Percentiles rank a stretch among this genome's conserved stretches.
These are phyloP conservation scores for Vararia minispora DNA, from an alignment of 768 basidiomycete species.

Conservation along the genomic window DNA sequence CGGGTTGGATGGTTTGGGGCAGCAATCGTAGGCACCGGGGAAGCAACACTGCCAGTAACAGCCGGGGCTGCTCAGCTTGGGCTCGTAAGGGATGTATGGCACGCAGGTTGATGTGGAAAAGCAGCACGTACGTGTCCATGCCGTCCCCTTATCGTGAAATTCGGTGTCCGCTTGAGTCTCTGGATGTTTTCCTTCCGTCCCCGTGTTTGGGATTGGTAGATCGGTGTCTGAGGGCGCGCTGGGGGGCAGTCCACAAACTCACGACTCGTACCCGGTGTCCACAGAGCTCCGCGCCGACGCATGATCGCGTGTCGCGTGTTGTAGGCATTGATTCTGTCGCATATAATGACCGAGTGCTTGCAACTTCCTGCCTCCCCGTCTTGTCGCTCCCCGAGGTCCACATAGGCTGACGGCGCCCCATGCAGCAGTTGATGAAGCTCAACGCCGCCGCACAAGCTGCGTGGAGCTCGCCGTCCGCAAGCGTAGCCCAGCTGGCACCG, in stretches of 20 bases:
- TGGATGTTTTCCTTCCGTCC: too few relatives aligned
- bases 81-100: slow-evolving; percentile 22
- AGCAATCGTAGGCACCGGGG: slow-evolving; percentile 41
- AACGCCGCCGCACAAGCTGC: slow-evolving; percentile 48
- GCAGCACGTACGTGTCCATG: slow-evolving; percentile 40
- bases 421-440: slow-evolving; percentile 54
- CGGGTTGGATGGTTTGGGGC: slow-evolving; percentile 55
- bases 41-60: slow-evolving; percentile 31
- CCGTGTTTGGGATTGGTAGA: too few relatives aligned
- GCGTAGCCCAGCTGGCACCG: slow-evolving; percentile 24
- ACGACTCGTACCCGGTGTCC: too few relatives aligned
- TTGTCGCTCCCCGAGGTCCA: neutral
- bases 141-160: neutral
- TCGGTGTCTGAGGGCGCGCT: too few relatives aligned
- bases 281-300: too few relatives aligned
- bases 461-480: slow-evolving; percentile 49
- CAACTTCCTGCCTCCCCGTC: too few relatives aligned
- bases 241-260: too few relatives aligned
- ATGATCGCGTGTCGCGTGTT: too few relatives aligned
- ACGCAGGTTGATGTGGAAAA: slow-evolving; percentile 58
- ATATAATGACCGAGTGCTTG: neutral
- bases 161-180: too few relatives aligned
- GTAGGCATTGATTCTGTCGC: too few relatives aligned
- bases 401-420: slow-evolving; percentile 48
- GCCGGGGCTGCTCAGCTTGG: slow-evolving; percentile 54